Evolutionary conservation across 2,329 filamentous ascomycete species (phyloP), one percentile per base, ranked within the genome.

Genomic region (Pseudopyrenochaeta lycopersici): DNA sequence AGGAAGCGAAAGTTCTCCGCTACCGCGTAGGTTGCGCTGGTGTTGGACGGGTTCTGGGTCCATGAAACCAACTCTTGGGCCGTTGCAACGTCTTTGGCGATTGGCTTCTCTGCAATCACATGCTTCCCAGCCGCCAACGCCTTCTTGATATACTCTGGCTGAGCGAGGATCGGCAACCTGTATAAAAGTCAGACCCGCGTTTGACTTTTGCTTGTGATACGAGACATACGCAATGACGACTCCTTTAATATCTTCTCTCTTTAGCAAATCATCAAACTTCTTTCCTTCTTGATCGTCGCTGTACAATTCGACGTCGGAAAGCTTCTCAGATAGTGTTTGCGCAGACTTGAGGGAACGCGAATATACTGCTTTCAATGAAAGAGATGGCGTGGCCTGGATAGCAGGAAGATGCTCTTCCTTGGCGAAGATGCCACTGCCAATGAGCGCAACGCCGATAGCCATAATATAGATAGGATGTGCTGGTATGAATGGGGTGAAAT

Each of bases 1-100:
- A 84, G 73, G 76, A 86, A 92, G 45, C 90, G 83, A 69, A 86
- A 90, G 75, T 93, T 92, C 74, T 93, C 90, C 0, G 88, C 90
- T 3, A 93, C 68, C 5, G 55, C 49, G 53, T 72, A 72, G 11
- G 55, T 66, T 81, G 82, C 45, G 59, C 70, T 65, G 51, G 80
- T 76, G 31, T 78, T 78, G 15, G 71, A 59, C 11, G 76, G 59
- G 54, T 63, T 15, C 9, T 55, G 47, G 0, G 81, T 82, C 73
- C 78, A 84, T 6, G 76, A 54, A 20, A 85, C 71, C 23, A 87
- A 75, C n/a, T 79, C 74, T 21, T 75, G 69, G 0, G 83, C 83
- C 1, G 77, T 76, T 1, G 78, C 76, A 7, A 88, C 74, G 60
- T 89, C 85, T 60, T 84, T 82, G 2, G 85, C 87, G 35, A 90